phyloP scores from a whole-genome alignment of 352 stramenopile species.

The Pythium angustatum region DNA sequence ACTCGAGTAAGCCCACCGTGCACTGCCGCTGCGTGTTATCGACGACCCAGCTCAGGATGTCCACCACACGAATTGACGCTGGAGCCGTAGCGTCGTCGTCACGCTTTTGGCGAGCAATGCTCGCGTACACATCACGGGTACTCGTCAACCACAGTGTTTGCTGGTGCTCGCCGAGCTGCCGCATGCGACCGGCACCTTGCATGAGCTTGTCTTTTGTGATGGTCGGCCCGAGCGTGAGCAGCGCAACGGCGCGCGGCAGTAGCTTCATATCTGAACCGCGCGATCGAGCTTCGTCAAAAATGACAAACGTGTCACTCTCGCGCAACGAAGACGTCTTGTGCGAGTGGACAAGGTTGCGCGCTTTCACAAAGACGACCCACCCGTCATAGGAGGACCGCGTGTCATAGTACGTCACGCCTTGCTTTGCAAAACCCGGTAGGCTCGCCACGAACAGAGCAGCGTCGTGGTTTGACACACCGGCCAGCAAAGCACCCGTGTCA shows the following conservation, averaged over 20 bases:
- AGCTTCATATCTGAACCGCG: slow-evolving; percentile 89
- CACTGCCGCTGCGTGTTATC: slow-evolving; percentile 79
- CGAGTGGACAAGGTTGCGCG: slow-evolving; percentile 38
- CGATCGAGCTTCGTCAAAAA: slow-evolving; percentile 90
- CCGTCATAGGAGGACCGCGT: slow-evolving; percentile 41
- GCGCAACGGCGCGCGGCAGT: slow-evolving; percentile 47
- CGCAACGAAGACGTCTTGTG: slow-evolving; percentile 68
- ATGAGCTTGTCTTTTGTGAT: slow-evolving; percentile 93
- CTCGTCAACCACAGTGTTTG: slow-evolving; percentile 62
- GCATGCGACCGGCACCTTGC: slow-evolving; percentile 86
- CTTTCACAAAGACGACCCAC: slow-evolving; percentile 81
- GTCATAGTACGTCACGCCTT: slow-evolving; percentile 85
- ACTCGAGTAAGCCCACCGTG: slow-evolving; percentile 67
- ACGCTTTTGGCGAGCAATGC: slow-evolving; percentile 33
- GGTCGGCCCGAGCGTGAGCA: slow-evolving; percentile 83
- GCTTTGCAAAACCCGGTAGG: slow-evolving; percentile 28
- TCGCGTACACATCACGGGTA: slow-evolving; percentile 64
- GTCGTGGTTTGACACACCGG: slow-evolving; percentile 52
- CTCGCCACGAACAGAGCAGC: slow-evolving; percentile 53
- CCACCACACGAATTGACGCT: neutral
- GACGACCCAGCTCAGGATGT: slow-evolving; percentile 84
- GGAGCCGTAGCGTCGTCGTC: neutral
- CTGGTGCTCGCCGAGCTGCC: slow-evolving; percentile 74
- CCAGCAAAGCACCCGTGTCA: slow-evolving; percentile 84
- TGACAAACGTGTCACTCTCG: slow-evolving; percentile 83